Evolutionary conservation across 2,329 filamentous ascomycete genomes (phyloP), one percentile per base, ranked within the genome.

Genomic region (Penicillium sp.): DNA sequence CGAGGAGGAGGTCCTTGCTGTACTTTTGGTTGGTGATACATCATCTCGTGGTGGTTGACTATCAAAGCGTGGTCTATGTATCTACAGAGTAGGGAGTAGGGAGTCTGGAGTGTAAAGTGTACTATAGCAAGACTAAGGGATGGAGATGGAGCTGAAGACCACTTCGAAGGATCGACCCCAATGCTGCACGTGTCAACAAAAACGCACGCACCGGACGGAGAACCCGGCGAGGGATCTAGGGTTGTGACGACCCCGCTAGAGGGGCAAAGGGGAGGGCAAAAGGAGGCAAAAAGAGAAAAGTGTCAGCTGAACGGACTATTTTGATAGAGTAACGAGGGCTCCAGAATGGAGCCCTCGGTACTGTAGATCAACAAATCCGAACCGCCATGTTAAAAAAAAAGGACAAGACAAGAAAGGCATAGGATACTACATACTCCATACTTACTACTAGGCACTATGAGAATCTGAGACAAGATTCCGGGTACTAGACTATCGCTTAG

Each of bases 141-240:
- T n/a, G n/a, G n/a, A n/a, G n/a, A n/a, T n/a, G n/a, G n/a, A n/a
- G n/a, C n/a, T 37, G 34, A 37, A 37, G 34, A 24, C 37, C 13
- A 18, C 8, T 24, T 40, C 37, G 24, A 24, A 29, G 40, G 42
- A 45, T 45, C 42, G 29, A 48, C 51, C 51, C 46, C 18, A 14
- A 45, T 9, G 23, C 23, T 44, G 46, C 57, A 59, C 54, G 57
- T 59, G 54, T 59, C 44, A 26, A 43, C 13, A 24, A 23, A n/a
- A 53, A 53, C 46, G 57, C 57, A 58, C 57, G 57, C 54, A 43
- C 57, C 57, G 46, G 40, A 18, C 14, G 34, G 51, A 36, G 49
- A 58, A 40, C 52, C 52, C 37, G 33, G 58, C 50, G 18, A 39
- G 19, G 47, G 29, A 23, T 24, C 28, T 31, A 16, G 40, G 23